Conservation (phyloP, 2,329 filamentous ascomycete genomes). For the Ceratocystiopsis minuta region DNA sequence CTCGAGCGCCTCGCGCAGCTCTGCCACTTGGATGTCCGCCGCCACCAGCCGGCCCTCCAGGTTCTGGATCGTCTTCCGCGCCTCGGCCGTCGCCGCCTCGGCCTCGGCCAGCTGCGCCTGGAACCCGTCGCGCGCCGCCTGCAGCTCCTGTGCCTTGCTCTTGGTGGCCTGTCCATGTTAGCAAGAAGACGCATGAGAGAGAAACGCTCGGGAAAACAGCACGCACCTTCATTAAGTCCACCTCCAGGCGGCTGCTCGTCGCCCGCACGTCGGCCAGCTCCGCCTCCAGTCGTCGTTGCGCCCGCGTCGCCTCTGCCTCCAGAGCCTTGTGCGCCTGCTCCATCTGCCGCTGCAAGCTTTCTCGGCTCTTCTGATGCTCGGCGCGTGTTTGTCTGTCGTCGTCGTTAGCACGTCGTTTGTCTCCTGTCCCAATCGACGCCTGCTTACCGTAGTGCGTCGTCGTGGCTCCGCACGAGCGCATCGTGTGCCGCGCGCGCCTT, state of each 20-base stretch:
- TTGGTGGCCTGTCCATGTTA: slow-evolving; percentile 32
- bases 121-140: slow-evolving; percentile 34
- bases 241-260: slow-evolving; percentile 42
- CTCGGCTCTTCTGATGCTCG: slow-evolving; percentile 11
- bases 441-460: slow-evolving; percentile 33
- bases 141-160: slow-evolving; percentile 39
- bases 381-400: background rate
- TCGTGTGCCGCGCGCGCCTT: slow-evolving; percentile 13
- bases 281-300: slow-evolving; percentile 33
- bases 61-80: slow-evolving; percentile 11
- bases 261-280: slow-evolving; percentile 45
- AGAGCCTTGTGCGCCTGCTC: slow-evolving; percentile 28
- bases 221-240: slow-evolving; percentile 39
- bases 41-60: slow-evolving; percentile 15
- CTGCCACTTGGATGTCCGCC: slow-evolving; percentile 5
- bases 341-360: slow-evolving; percentile 7
- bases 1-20: slow-evolving; percentile 14
- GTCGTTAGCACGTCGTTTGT: too few species aligned
- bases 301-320: slow-evolving; percentile 30
- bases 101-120: slow-evolving; percentile 19
- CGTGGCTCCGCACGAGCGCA: slow-evolving; percentile 42
- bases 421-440: too few species aligned
- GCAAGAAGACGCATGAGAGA: background rate
- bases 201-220: background rate
- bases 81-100: slow-evolving; percentile 6